Evolutionary conservation across 2,329 filamentous ascomycete species (phyloP), one percentile per base, ranked within the genome.

Genomic region (Dothideomycetes sp.): DNA sequence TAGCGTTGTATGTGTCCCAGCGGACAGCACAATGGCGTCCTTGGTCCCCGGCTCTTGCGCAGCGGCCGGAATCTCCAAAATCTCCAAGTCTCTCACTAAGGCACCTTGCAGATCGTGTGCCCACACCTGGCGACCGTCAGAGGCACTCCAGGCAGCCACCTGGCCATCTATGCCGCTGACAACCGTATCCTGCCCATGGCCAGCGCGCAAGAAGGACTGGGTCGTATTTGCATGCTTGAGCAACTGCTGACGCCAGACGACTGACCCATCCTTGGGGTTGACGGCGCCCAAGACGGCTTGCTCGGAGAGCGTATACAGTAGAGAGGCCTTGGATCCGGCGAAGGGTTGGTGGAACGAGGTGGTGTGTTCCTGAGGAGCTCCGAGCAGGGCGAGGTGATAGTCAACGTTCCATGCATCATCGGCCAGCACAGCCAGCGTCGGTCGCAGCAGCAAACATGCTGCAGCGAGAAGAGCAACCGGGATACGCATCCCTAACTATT

Each of bases 311-410:
- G 91, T 93, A 60, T 95, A 98, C 38, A 98, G 72, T 29, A 98
- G 72, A 39, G 84, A 89, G 27, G 88, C 88, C 60, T 84, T 86
- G 46, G 89, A 88, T 50, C 80, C 76, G 46, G 76, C 72, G 53
- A 82, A 74, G 30, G 91, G 89, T 51, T 80, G 81, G 65, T 95
- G 86, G 75, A 96, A 96, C 73, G 96, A 93, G 51, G 89, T 95
- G 45, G 85, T 84, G 47, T 84, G 77, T 58, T 76, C 69, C 58
- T 82, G 81, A 40, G 91, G 87, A 29, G 84, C 65, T 54, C 91
- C 91, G 54, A 98, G 69, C 36, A 96, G 79, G 48, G 84, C 77
- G 66, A 94, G 79, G 64, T 96, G 89, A 66, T 87, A 96, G 64
- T 98, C 91, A 59, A 93, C 76, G 52, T 85, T 75, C 66, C 80